A percentile compares a stretch with the other conserved stretches of the same genome.
Conservation (phyloP, 192 early-diverging fungal species). For the Spinellus fusiger region DNA sequence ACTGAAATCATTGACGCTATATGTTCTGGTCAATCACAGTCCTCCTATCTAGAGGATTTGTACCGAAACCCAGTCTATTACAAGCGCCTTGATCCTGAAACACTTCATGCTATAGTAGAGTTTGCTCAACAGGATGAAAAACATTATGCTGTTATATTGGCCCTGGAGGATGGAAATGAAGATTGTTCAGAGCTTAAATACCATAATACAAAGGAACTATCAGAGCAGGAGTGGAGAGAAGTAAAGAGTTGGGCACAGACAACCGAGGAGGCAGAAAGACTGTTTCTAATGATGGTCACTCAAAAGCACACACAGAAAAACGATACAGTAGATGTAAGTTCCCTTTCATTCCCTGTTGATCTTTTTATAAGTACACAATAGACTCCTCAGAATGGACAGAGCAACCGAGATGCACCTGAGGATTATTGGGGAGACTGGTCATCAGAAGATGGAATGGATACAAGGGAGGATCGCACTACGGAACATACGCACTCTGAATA, state of each 20-base stretch:
- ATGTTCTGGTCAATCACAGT: constrained; percentile 10
- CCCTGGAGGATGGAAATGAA: constrained; percentile 25
- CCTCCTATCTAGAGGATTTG: constrained; percentile 11
- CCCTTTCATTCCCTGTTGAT: neutral
- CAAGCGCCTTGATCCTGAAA: constrained; percentile 31
- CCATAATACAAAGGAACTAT: constrained; percentile 31
- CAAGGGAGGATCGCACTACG: neutral
- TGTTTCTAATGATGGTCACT: constrained; percentile 21
- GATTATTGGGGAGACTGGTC: constrained; percentile 40
- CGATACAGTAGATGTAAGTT: constrained; percentile 7
- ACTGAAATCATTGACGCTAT: constrained; percentile 18
- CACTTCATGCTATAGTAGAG: constrained; percentile 28
- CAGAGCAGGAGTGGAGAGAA: constrained; percentile 23
- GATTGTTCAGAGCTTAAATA: constrained; percentile 32
- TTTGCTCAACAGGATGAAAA: constrained; percentile 16
- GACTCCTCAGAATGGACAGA: neutral
- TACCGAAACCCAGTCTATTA: constrained; percentile 25
- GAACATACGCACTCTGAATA: neutral
- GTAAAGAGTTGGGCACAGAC: constrained; percentile 23
- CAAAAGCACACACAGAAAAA: constrained; percentile 8
- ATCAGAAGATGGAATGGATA: constrained; percentile 21
- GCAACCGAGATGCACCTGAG: constrained; percentile 16
- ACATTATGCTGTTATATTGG: constrained; percentile 27
- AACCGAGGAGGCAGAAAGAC: constrained; percentile 31
- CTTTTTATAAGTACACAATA: too few relatives aligned